These are phyloP conservation scores for Urtica urens DNA, from an alignment of 306 rosid species.

Conservation along the genomic window DNA sequence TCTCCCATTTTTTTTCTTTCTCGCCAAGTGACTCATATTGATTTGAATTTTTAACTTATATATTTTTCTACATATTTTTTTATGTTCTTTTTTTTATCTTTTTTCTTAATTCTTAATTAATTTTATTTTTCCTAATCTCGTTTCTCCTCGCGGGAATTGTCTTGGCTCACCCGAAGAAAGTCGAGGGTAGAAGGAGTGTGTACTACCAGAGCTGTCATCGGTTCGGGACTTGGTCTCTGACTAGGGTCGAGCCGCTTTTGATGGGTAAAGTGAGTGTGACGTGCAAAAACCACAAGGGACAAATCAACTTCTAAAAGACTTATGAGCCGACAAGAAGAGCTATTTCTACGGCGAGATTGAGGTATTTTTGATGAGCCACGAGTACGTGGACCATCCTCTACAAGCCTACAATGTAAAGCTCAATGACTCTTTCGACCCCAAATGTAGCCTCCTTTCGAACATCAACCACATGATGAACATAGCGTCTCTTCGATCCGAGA, in stretches of 20 bases:
- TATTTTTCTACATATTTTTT: neutral
- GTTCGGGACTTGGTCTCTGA: slow-evolving; percentile 60
- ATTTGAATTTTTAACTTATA: too few relatives aligned
- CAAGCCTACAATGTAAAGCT: slow-evolving; percentile 67
- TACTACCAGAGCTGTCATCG: slow-evolving; percentile 76
- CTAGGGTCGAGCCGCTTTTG: slow-evolving; percentile 50
- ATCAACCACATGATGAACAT: slow-evolving; percentile 63
- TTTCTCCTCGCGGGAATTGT: slow-evolving; percentile 28
- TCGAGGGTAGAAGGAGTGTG: slow-evolving; percentile 54
- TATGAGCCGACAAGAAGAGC: slow-evolving; percentile 49
- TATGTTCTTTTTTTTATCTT: neutral
- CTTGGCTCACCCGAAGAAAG: slow-evolving; percentile 29
- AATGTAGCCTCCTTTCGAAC: slow-evolving; percentile 51
- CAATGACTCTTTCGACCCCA: slow-evolving; percentile 48
- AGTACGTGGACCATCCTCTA: slow-evolving; percentile 62
- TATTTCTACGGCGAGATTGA: slow-evolving; percentile 60
- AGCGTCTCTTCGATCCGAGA: slow-evolving; percentile 53
- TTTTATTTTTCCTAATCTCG: slow-evolving; percentile 10
- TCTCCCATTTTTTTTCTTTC: too few relatives aligned
- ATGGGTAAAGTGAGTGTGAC: slow-evolving; percentile 64
- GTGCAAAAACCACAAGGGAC: slow-evolving; percentile 60
- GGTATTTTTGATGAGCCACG: slow-evolving; percentile 46
- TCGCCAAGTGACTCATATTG: too few relatives aligned
- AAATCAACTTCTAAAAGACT: slow-evolving; percentile 60
- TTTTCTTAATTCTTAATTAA: neutral